Conservation (phyloP, 192 early-diverging fungal species). For the Dissophora globulifera region DNA sequence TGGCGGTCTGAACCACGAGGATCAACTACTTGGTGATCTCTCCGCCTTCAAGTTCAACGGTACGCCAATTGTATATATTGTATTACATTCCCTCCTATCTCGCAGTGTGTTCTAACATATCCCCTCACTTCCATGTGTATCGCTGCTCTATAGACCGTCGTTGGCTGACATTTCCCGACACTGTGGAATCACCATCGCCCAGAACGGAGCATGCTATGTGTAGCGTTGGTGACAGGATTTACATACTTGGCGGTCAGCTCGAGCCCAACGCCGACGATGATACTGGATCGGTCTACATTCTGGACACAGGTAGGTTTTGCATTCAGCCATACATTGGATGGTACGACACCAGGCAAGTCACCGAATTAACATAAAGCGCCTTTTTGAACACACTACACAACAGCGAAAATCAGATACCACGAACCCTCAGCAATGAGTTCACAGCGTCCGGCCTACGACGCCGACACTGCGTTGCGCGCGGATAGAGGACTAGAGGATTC, state of each 20-base stretch:
- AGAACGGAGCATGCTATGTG: conserved; percentile 59
- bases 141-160: conserved; percentile 48
- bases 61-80: neutral
- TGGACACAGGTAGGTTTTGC: conserved; percentile 44
- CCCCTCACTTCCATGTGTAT: neutral
- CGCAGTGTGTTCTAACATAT: neutral
- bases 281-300: conserved; percentile 31
- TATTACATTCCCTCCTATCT: neutral
- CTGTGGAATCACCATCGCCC: conserved; percentile 60
- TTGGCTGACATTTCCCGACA: conserved; percentile 69
- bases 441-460: conserved; percentile 27
- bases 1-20: conserved; percentile 59
- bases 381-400: too few relatives aligned
- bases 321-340: too few relatives aligned
- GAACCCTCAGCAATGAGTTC: conserved; percentile 25
- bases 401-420: conserved; percentile 48
- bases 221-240: conserved; percentile 56
- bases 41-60: conserved; percentile 63
- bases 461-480: conserved; percentile 14
- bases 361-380: neutral
- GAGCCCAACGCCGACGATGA: conserved; percentile 44
- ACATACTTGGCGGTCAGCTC: conserved; percentile 66
- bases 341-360: too few relatives aligned
- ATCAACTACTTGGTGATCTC: conserved; percentile 60
- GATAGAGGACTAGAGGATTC: conserved; percentile 16